Evolutionary conservation across 2,329 filamentous ascomycete genomes (phyloP), one percentile per base, ranked within the genome.

Genomic region (Trichoderma simmonsii): DNA sequence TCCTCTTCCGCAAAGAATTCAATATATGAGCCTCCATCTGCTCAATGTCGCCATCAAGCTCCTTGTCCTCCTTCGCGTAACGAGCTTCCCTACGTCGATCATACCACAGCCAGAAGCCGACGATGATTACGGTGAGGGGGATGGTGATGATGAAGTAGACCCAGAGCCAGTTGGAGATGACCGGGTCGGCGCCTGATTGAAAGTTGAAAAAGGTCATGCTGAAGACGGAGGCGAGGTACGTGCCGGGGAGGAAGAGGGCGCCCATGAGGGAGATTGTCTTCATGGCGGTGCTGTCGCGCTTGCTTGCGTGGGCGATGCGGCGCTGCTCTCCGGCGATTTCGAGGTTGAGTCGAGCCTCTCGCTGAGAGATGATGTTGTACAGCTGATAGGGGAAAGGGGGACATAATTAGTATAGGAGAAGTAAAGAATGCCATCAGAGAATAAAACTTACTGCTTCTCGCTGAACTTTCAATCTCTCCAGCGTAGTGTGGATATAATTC

Each of bases 191-290:
- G 65, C 78, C 81, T 51, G 82, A 80, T 74, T 85, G 85, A 75
- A 90, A 91, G 79, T 91, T 86, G 81, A 91, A 91, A 78, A 91
- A 91, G 0, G 88, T 88, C 88, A 90, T 91, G 82, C 86, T 87
- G 75, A 91, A 91, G 28, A 91, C 82, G 0, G 89, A 91, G 9
- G 89, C 86, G 21, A 91, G 83, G 74, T 87, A 90, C 1, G 88
- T 90, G 2, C 88, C 89, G 0, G 89, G 89, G 6, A 91, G 81
- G 75, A 91, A 91, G 54, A 91, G 82, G 54, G 88, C 88, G 32
- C 89, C 89, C 70, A 91, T 85, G 1, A 91, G 83, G 0, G 89
- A 90, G 51, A 91, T 83, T 0, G 88, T 89, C 82, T 91, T 91
- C 88, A 90, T 90, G 71, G 88, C 87, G 4, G 87, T 89, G 78